These are phyloP conservation scores for Ogataea thermomethanolica DNA, from an alignment of 805 yeast species.

Conservation along the genomic window DNA sequence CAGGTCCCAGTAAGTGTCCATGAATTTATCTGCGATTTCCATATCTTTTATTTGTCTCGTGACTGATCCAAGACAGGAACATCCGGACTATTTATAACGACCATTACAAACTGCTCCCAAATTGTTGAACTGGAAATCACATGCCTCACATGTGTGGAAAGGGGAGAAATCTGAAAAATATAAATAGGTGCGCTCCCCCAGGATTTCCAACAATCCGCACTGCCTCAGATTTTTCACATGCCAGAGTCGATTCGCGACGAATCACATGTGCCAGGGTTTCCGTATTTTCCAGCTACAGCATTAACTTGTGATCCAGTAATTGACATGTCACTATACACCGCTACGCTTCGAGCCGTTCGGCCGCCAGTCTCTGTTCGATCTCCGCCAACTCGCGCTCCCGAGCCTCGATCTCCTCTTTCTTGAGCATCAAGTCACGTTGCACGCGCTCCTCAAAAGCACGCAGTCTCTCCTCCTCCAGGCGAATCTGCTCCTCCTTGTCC, in stretches of 20 bases:
- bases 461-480: slow-evolving; percentile 84
- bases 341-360: slow-evolving; percentile 18
- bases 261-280: background rate
- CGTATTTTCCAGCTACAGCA: background rate
- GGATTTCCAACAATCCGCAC: slow-evolving; percentile 3
- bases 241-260: slow-evolving; percentile 5
- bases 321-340: background rate
- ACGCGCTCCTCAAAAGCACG: slow-evolving; percentile 84
- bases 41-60: slow-evolving; percentile 8
- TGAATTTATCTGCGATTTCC: slow-evolving; percentile 19
- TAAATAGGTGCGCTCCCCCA: slow-evolving; percentile 3
- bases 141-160: slow-evolving; percentile 1
- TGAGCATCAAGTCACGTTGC: slow-evolving; percentile 76
- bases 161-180: background rate
- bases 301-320: background rate
- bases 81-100: slow-evolving; percentile 5
- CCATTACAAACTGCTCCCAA: background rate
- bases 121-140: slow-evolving; percentile 8
- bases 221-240: slow-evolving; percentile 3
- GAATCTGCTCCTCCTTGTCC: slow-evolving; percentile 80
- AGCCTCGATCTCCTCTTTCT: slow-evolving; percentile 77
- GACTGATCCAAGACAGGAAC: background rate
- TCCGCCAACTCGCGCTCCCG: slow-evolving; percentile 83
- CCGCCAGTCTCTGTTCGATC: slow-evolving; percentile 48
- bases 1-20: slow-evolving; percentile 21